phyloP scores from a whole-genome alignment of 345 rosid genomes.

The Dimocarpus longan region DNA sequence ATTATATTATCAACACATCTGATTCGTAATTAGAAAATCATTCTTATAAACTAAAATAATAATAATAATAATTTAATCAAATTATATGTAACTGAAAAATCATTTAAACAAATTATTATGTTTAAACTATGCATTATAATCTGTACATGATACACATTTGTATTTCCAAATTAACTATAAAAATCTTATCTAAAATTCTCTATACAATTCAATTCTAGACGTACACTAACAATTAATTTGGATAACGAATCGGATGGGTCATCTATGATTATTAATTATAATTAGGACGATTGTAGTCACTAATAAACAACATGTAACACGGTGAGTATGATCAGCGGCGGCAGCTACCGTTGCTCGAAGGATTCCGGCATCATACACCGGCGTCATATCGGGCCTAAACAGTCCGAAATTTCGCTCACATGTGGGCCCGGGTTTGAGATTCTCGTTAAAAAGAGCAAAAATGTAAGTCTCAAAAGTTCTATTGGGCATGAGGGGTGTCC shows the following conservation, averaged over 20 bases:
- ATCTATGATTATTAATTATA: constrained; percentile 19
- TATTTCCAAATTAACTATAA: too few relatives aligned
- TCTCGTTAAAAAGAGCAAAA: constrained; percentile 83
- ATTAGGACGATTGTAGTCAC: constrained; percentile 35
- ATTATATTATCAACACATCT: too few relatives aligned
- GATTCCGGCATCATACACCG: constrained; percentile 72
- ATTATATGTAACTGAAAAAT: too few relatives aligned
- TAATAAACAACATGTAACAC: constrained; percentile 36
- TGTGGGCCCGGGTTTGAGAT: constrained; percentile 75
- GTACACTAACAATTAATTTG: neutral
- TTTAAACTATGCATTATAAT: too few relatives aligned
- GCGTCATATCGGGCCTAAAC: constrained; percentile 65
- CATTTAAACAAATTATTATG: too few relatives aligned
- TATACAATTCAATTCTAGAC: neutral
- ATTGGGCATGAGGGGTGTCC: constrained; percentile 89
- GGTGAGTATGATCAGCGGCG: constrained; percentile 28
- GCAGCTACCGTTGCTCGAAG: constrained; percentile 70
- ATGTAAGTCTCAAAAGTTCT: constrained; percentile 84
- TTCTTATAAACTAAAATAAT: too few relatives aligned
- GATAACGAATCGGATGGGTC: neutral
- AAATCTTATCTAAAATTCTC: neutral
- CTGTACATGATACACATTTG: too few relatives aligned
- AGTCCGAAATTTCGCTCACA: constrained; percentile 76
- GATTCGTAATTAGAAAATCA: too few relatives aligned
- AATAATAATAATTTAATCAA: too few relatives aligned